Conservation (phyloP, 306 rosid species). For the Lathyrus oleraceus region DNA sequence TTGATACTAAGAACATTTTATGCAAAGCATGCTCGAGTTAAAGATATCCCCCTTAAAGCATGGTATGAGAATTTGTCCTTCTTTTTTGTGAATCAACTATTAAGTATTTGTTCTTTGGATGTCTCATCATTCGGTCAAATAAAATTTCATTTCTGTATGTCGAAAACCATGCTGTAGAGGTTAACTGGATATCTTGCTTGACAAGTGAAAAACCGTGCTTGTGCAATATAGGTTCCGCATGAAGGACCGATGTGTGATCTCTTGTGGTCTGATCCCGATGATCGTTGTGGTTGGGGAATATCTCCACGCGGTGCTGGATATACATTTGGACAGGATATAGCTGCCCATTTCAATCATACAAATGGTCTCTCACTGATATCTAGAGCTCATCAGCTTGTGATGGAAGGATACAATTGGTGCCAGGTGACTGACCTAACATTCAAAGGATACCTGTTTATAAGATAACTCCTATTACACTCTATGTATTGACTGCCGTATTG, state of each 20-base stretch:
- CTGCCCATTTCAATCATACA: conserved; percentile 89
- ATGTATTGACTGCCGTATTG: conserved; percentile 31
- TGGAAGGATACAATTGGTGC: conserved; percentile 99
- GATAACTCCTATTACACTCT: not conserved
- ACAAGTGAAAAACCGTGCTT: conserved; percentile 2
- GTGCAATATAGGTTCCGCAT: conserved; percentile 77
- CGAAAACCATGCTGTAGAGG: not conserved
- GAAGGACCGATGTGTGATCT: conserved; percentile 99
- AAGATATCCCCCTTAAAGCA: no score
- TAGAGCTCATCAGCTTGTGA: conserved; percentile 98
- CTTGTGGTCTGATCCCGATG: conserved; percentile 99
- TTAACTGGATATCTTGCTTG: conserved; percentile 26
- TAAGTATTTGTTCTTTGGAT: conserved; percentile 17
- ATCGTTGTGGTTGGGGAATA: conserved; percentile 99
- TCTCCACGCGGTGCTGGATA: conserved; percentile 99
- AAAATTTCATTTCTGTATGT: conserved; percentile 1
- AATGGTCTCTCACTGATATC: conserved; percentile 94
- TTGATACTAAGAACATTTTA: no score
- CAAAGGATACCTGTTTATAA: no score
- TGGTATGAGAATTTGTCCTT: no score
- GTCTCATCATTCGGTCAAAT: conserved; percentile 8
- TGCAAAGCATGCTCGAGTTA: no score
- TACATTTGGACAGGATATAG: conserved; percentile 98
- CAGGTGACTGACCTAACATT: conserved; percentile 58
- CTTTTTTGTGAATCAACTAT: not conserved